Evolutionary conservation across 345 rosid genomes (phyloP), one percentile per base, ranked within the genome.

Genomic region (Brassica cretica): DNA sequence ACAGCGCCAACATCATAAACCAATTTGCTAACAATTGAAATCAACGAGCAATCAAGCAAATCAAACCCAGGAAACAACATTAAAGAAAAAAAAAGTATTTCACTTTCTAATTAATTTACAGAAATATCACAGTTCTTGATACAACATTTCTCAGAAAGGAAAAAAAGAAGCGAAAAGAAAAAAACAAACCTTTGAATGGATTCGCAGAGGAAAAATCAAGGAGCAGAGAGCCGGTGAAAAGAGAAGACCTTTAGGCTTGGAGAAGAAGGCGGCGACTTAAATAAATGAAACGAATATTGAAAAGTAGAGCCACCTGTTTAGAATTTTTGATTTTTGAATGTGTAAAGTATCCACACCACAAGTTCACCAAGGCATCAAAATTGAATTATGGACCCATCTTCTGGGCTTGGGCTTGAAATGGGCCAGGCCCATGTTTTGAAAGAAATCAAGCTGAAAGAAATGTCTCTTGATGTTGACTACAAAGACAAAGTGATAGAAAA

Each of bases 391-490:
- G 69, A 61, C 41, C 68, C 49, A 9, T 16, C 1, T 46, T 11
- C n/a, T 61, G 30, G 30, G 30, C 30, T 44, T 55, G 53, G 72
- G 77, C n/a, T 35, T 49, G 1, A 16, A 70, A 29, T 16, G 63
- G 68, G 53, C 11, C 61, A 46, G 79, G 68, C 61, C 79, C 74
- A 41, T 68, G 18, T 6, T 0, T 53, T n/a, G 2, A 55, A 32
- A 55, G 30, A 70, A 30, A 30, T 30, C 24, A 21, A 21, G 24
- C 24, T n/a, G 2, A 55, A 32, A 55, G 30, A 27, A 27, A 27
- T 27, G 30, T 3, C 30, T 27, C 30, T 27, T 27, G 30, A 27
- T 75, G 85, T 92, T 56, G 97, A 90, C 79, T 90, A 85, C 69
- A 87, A 87, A 87, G 85, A 83, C 74, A 61, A 87, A 68, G 70